Conservation (phyloP, 352 stramenopile species). For the Phytophthora foliorum region DNA sequence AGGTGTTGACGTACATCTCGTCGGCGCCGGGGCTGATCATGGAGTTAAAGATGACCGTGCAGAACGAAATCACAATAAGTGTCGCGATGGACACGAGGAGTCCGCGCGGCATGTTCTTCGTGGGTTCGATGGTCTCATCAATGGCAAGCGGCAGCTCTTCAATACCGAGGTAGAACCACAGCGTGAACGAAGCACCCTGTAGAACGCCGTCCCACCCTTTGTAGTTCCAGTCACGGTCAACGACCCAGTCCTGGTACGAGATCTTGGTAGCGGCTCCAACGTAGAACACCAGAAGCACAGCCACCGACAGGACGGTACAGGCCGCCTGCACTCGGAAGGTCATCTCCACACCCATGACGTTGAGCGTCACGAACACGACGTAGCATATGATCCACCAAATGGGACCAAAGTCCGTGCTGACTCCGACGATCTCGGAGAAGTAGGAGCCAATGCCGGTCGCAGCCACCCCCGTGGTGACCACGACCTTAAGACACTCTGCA, state of each 20-base stretch:
- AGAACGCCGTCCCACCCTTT: slow-evolving; percentile 58
- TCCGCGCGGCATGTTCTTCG: slow-evolving; percentile 67
- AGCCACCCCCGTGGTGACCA: slow-evolving; percentile 61
- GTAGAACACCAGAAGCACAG: slow-evolving; percentile 68
- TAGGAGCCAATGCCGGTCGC: slow-evolving; percentile 70
- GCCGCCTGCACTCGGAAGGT: slow-evolving; percentile 71
- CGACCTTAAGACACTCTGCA: slow-evolving; percentile 66
- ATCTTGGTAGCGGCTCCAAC: slow-evolving; percentile 55
- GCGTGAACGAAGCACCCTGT: slow-evolving; percentile 63
- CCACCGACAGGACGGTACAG: slow-evolving; percentile 59
- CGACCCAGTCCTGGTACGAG: slow-evolving; percentile 63
- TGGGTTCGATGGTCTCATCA: slow-evolving; percentile 69
- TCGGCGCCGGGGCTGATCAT: slow-evolving; percentile 61
- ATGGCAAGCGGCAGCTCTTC: slow-evolving; percentile 71
- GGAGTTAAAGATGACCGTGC: slow-evolving; percentile 70
- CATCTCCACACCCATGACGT: slow-evolving; percentile 65
- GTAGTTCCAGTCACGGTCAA: slow-evolving; percentile 67
- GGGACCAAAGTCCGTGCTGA: slow-evolving; percentile 44
- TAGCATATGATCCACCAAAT: slow-evolving; percentile 71
- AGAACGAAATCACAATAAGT: slow-evolving; percentile 64
- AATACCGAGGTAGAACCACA: slow-evolving; percentile 79
- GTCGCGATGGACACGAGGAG: slow-evolving; percentile 61
- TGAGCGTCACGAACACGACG: slow-evolving; percentile 64
- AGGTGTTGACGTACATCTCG: slow-evolving; percentile 51
- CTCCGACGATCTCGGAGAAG: slow-evolving; percentile 57